A percentile compares a stretch with the other conserved stretches of the same genome.
Evolutionary conservation across 345 rosid genomes (phyloP).

Genomic region (Lumnitzera racemosa): DNA sequence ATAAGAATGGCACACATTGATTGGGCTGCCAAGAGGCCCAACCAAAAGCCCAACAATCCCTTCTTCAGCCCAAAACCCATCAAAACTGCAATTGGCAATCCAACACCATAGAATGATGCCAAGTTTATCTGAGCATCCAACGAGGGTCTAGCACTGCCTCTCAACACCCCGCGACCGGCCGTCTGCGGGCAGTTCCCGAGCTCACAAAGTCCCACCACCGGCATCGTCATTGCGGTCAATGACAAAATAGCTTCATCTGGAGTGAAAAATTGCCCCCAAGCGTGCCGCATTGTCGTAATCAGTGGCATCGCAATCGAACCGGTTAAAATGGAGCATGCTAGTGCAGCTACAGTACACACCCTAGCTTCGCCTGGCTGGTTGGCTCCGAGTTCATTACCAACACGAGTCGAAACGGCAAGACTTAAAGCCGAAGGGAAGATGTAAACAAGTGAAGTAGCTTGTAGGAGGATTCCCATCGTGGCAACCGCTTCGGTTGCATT

Average conservation of each 20-base stretch:
- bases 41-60: slow-evolving; percentile 42
- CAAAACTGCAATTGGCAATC: slow-evolving; percentile 31
- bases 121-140: slow-evolving; percentile 40
- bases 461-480: slow-evolving; percentile 46
- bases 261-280: slow-evolving; percentile 42
- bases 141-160: slow-evolving; percentile 48
- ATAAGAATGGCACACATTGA: slow-evolving; percentile 22
- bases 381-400: slow-evolving; percentile 45
- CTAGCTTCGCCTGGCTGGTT: slow-evolving; percentile 27
- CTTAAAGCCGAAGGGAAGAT: slow-evolving; percentile 44
- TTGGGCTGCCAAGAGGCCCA: slow-evolving; percentile 41
- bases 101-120: slow-evolving; percentile 43
- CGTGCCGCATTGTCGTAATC: slow-evolving; percentile 25
- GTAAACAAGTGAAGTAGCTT: slow-evolving; percentile 37
- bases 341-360: slow-evolving; percentile 23
- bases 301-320: slow-evolving; percentile 26
- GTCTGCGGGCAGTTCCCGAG: slow-evolving; percentile 55
- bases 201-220: slow-evolving; percentile 47
- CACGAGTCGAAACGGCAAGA: slow-evolving; percentile 37
- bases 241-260: slow-evolving; percentile 29
- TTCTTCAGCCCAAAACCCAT: slow-evolving; percentile 26
- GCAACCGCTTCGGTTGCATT: slow-evolving; percentile 41
- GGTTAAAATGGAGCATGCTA: slow-evolving; percentile 26
- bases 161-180: slow-evolving; percentile 40
- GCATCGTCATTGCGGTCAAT: slow-evolving; percentile 33